phyloP scores from a whole-genome alignment of 345 rosid genomes.

The Citrus cavaleriei region DNA sequence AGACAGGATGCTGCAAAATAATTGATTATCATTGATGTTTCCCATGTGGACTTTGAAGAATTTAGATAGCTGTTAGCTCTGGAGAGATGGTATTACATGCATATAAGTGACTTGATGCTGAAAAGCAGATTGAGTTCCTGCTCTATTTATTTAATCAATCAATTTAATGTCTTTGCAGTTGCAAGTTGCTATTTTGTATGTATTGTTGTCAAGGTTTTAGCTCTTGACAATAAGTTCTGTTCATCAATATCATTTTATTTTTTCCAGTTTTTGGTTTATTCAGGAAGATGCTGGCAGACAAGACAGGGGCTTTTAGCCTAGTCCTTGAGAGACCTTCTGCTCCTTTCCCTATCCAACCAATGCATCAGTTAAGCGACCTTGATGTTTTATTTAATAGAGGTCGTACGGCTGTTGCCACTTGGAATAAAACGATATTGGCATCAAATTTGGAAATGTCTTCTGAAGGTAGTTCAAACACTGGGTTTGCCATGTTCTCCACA shows the following conservation, averaged over 20 bases:
- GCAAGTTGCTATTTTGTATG: not conserved
- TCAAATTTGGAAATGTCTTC: slow-evolving; percentile 44
- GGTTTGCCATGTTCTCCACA: slow-evolving; percentile 72
- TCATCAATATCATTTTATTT: slow-evolving; percentile 28
- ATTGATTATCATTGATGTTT: not conserved
- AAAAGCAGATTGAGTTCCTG: not conserved
- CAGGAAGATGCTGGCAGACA: slow-evolving; percentile 69
- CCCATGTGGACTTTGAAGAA: not conserved
- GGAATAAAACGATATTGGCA: slow-evolving; percentile 54
- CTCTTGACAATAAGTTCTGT: slow-evolving; percentile 12
- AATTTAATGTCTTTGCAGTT: not conserved
- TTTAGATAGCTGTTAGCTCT: not conserved
- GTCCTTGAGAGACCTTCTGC: slow-evolving; percentile 84
- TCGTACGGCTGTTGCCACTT: slow-evolving; percentile 64
- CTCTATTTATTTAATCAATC: not conserved
- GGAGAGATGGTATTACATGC: too few relatives aligned
- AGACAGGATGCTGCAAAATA: not conserved
- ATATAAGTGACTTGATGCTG: not conserved
- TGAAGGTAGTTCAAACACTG: slow-evolving; percentile 64
- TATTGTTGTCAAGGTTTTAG: not conserved
- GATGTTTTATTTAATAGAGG: slow-evolving; percentile 75
- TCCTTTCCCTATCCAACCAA: slow-evolving; percentile 72
- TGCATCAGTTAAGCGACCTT: slow-evolving; percentile 43
- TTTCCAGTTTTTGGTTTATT: slow-evolving; percentile 45
- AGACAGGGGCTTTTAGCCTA: slow-evolving; percentile 56